phyloP scores from a whole-genome alignment of 805 yeast genomes.

The Kuraishia molischiana region DNA sequence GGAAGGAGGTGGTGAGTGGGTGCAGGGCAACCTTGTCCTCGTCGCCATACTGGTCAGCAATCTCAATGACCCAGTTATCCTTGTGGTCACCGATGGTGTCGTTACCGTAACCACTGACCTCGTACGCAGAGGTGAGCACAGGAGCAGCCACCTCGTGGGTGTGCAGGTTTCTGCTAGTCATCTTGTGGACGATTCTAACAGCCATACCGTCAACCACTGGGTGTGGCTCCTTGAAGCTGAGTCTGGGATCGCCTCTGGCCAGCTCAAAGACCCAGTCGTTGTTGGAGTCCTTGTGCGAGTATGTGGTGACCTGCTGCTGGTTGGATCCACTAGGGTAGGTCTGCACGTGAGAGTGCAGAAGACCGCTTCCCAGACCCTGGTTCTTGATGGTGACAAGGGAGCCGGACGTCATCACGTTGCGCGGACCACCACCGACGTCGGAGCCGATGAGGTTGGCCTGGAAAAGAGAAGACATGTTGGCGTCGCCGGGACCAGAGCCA shows the following conservation, averaged over 20 bases:
- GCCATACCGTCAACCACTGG: slow-evolving; percentile 51
- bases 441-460: slow-evolving; percentile 77
- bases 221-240: slow-evolving; percentile 19
- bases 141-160: slow-evolving; percentile 78
- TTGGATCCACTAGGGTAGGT: slow-evolving; percentile 83
- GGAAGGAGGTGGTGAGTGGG: slow-evolving; percentile 67
- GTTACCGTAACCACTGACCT: slow-evolving; percentile 84
- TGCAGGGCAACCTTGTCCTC: slow-evolving; percentile 48
- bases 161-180: slow-evolving; percentile 69
- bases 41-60: slow-evolving; percentile 50
- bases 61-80: slow-evolving; percentile 87
- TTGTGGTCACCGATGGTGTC: slow-evolving; percentile 62
- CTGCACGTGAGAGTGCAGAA: slow-evolving; percentile 84
- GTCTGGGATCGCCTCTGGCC: slow-evolving; percentile 34
- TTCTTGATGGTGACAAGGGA: slow-evolving; percentile 57
- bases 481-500: slow-evolving; percentile 81
- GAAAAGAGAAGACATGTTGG: slow-evolving; percentile 80
- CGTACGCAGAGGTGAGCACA: slow-evolving; percentile 53
- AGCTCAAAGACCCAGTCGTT: slow-evolving; percentile 73
- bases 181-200: slow-evolving; percentile 63
- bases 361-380: slow-evolving; percentile 62
- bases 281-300: slow-evolving; percentile 80
- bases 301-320: slow-evolving; percentile 93
- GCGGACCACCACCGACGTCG: slow-evolving; percentile 55
- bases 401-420: slow-evolving; percentile 48